Evolutionary conservation across 2,329 filamentous ascomycete species (phyloP).

Genomic region (Fonsecaea erecta): DNA sequence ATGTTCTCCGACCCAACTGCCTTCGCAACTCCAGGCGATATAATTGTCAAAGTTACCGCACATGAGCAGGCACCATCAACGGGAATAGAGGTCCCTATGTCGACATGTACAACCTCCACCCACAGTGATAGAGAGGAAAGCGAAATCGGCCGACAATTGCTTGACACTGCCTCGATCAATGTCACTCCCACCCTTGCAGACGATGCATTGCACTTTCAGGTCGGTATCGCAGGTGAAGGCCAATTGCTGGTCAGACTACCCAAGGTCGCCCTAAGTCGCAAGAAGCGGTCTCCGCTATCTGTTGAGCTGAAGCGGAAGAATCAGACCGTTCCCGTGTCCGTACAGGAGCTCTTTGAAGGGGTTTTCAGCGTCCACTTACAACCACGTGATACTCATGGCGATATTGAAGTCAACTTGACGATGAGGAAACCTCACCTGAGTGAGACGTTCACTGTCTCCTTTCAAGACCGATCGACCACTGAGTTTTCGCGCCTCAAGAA

Average conservation of each 20-base stretch:
- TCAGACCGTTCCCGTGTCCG: constrained; percentile 49
- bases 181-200: constrained; percentile 1
- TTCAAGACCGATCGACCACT: constrained; percentile 55
- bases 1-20: constrained; percentile 9
- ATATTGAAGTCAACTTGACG: constrained; percentile 55
- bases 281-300: constrained; percentile 52
- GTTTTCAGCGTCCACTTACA: constrained; percentile 59
- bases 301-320: constrained; percentile 55
- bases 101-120: background rate
- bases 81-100: background rate
- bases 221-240: constrained; percentile 18
- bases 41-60: background rate
- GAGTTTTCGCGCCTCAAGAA: constrained; percentile 51
- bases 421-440: constrained; percentile 44
- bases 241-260: constrained; percentile 30
- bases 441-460: constrained; percentile 45
- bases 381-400: constrained; percentile 54
- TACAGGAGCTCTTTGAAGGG: constrained; percentile 58
- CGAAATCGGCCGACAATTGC: constrained; percentile 1
- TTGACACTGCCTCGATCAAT: constrained; percentile 12
- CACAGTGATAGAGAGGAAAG: background rate
- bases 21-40: background rate
- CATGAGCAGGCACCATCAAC: background rate
- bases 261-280: constrained; percentile 34
- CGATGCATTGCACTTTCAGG: constrained; percentile 28